phyloP scores from a whole-genome alignment of 257 asterid species.

The Solanum microdontum region DNA sequence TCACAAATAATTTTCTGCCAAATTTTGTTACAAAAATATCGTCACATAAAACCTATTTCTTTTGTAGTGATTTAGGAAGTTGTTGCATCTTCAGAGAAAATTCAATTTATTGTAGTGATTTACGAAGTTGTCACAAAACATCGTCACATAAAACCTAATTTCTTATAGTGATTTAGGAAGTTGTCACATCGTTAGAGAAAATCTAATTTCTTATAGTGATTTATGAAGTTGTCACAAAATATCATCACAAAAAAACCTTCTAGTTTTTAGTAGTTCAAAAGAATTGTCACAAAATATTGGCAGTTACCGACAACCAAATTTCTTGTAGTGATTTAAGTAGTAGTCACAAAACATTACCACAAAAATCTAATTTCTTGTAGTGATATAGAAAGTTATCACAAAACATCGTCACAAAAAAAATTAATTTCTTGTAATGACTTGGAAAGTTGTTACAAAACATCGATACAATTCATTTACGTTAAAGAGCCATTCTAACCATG shows the following conservation, averaged over 20 bases:
- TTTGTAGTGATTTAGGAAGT: neutral
- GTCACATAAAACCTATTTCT: neutral
- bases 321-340: too few relatives aligned
- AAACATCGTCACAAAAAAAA: too few relatives aligned
- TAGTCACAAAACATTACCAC: neutral
- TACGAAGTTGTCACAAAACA: too few relatives aligned
- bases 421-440: too few relatives aligned
- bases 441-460: neutral
- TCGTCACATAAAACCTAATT: neutral
- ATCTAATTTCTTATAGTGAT: neutral
- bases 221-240: neutral
- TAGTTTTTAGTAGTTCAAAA: too few relatives aligned
- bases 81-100: neutral
- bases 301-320: neutral
- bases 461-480: neutral
- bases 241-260: too few relatives aligned
- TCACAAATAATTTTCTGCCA: neutral
- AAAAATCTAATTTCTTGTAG: too few relatives aligned
- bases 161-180: neutral
- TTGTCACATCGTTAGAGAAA: neutral
- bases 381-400: neutral
- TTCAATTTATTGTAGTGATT: too few relatives aligned
- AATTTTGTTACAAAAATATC: neutral
- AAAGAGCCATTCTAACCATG: too few relatives aligned
- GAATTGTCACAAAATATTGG: neutral